These are phyloP conservation scores for Leishmania major DNA, from an alignment of 208 protist species.

Conservation along the genomic window DNA sequence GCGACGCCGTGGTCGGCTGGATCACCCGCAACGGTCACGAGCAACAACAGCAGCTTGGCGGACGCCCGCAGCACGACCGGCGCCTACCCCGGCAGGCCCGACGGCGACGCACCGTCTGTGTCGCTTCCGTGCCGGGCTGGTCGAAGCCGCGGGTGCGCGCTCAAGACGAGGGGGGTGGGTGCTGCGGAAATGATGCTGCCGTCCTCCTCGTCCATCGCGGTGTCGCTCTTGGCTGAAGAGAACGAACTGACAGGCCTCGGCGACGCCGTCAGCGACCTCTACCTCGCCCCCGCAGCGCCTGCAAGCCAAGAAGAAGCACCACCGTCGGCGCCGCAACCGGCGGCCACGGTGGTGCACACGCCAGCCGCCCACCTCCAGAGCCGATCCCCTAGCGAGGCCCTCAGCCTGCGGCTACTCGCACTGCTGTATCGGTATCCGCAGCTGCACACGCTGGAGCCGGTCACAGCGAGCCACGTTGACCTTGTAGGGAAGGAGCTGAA, in stretches of 20 bases:
- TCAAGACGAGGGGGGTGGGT: slow-evolving; percentile 12
- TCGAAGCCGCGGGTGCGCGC: background rate
- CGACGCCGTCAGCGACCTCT: background rate
- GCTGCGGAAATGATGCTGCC: slow-evolving; percentile 21
- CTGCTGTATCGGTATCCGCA: slow-evolving; percentile 35
- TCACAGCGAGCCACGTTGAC: slow-evolving; percentile 25
- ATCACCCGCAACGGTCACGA: background rate
- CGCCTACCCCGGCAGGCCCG: background rate
- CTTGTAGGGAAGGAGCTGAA: slow-evolving; percentile 53
- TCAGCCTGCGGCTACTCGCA: slow-evolving; percentile 36
- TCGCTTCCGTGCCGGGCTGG: background rate
- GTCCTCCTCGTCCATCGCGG: background rate
- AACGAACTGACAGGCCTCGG: background rate
- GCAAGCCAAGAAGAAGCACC: background rate
- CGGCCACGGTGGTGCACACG: slow-evolving; percentile 17
- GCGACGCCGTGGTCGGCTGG: slow-evolving; percentile 14
- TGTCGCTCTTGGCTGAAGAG: background rate
- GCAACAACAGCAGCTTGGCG: slow-evolving; percentile 10
- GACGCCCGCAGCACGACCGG: slow-evolving; percentile 8
- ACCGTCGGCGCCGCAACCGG: background rate
- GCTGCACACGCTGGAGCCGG: slow-evolving; percentile 37
- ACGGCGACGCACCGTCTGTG: background rate
- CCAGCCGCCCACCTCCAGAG: slow-evolving; percentile 14
- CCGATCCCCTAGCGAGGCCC: slow-evolving; percentile 21
- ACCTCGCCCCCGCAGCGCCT: background rate